Conservation (phyloP, 805 yeast genomes). For the Metschnikowia gelsemii region DNA sequence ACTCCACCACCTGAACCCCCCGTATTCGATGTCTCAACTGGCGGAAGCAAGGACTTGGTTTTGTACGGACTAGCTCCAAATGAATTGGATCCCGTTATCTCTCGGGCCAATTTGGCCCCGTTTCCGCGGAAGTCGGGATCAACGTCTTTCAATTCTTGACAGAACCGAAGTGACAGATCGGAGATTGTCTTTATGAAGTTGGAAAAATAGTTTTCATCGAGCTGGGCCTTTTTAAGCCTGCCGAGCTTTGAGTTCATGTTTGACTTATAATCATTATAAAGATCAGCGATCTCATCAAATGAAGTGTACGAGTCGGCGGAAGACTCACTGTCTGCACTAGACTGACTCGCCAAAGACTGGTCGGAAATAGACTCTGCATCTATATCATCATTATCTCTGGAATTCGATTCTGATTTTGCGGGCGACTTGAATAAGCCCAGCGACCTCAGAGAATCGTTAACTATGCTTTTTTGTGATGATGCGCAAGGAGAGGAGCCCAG, state of each 20-base stretch:
- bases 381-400: conserved; percentile 6
- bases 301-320: conserved; percentile 38
- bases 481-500: background rate
- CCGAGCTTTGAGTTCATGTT: conserved; percentile 22
- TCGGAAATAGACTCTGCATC: conserved; percentile 18
- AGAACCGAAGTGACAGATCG: conserved; percentile 35
- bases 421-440: conserved; percentile 1
- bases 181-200: conserved; percentile 30
- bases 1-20: conserved; percentile 19
- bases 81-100: conserved; percentile 41
- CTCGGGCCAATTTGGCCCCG: conserved; percentile 43
- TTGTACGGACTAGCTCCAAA: conserved; percentile 42
- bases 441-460: conserved; percentile 1
- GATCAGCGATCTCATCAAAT: conserved; percentile 38
- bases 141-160: conserved; percentile 35
- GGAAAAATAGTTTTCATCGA: conserved; percentile 30
- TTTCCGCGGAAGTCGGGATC: conserved; percentile 41
- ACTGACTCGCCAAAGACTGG: conserved; percentile 18
- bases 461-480: conserved; percentile 1
- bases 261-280: conserved; percentile 31
- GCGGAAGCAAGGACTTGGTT: conserved; percentile 42
- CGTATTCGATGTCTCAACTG: conserved; percentile 24
- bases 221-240: conserved; percentile 15
- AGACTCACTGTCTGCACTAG: conserved; percentile 24
- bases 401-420: background rate